Conservation (phyloP, 2,329 filamentous ascomycete genomes). For the Ilyonectria mors-panacis region DNA sequence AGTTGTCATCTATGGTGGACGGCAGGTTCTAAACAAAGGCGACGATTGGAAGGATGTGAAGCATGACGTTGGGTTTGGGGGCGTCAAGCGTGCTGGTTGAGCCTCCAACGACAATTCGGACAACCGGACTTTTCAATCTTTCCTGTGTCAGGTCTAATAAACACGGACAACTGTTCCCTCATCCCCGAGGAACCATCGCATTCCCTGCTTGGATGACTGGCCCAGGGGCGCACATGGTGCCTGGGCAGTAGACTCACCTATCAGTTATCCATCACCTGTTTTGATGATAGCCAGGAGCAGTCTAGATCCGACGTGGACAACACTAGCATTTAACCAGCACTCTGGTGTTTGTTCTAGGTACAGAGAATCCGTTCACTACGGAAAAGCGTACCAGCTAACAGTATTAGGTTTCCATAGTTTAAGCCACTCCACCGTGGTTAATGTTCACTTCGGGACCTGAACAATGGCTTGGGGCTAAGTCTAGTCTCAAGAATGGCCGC, state of each 20-base stretch:
- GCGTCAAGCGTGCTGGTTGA: slow-evolving; percentile 35
- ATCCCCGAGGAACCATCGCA: slow-evolving; percentile 36
- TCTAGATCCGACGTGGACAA: neutral
- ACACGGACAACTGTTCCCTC: slow-evolving; percentile 49
- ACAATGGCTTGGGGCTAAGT: neutral
- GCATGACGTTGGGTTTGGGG: slow-evolving; percentile 38
- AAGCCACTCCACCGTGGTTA: neutral
- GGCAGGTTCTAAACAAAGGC: slow-evolving; percentile 39
- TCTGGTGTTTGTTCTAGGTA: neutral
- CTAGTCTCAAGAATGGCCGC: neutral
- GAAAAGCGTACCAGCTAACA: slow-evolving; percentile 26
- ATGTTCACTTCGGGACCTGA: neutral
- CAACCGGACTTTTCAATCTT: slow-evolving; percentile 46
- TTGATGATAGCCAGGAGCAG: neutral
- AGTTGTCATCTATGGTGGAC: slow-evolving; percentile 42
- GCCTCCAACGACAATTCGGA: slow-evolving; percentile 42
- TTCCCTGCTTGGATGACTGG: slow-evolving; percentile 34
- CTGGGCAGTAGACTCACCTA: neutral
- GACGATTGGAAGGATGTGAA: slow-evolving; percentile 42
- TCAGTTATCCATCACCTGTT: neutral
- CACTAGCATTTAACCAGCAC: neutral
- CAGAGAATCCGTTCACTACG: neutral
- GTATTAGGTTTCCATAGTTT: neutral
- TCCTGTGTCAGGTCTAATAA: slow-evolving; percentile 50
- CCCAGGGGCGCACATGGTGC: slow-evolving; percentile 21